Percentiles rank a stretch among this genome's conserved stretches.
Evolutionary conservation across 2,329 filamentous ascomycete genomes (phyloP).

Genomic region (Zalaria obscura): DNA sequence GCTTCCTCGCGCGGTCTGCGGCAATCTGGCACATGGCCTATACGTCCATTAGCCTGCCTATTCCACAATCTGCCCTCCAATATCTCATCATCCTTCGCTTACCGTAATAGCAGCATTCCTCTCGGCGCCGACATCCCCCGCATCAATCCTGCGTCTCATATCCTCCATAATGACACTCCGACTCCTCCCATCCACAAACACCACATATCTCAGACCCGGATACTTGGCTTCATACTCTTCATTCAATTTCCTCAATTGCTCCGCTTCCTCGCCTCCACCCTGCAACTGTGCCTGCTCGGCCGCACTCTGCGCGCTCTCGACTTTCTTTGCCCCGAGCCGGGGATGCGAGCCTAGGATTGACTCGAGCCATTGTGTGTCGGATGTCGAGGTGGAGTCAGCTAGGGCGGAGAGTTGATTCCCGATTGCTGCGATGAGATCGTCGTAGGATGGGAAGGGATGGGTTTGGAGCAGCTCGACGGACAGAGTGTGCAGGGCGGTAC

Average conservation of each 20-base stretch:
- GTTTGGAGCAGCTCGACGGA: conserved; percentile 52
- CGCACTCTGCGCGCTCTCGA: conserved; percentile 69
- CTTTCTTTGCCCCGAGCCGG: conserved; percentile 64
- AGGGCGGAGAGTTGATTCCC: conserved; percentile 48
- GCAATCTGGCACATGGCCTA: conserved; percentile 91
- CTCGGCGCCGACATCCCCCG: conserved; percentile 52
- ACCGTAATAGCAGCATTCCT: conserved; percentile 63
- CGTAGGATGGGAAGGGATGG: conserved; percentile 51
- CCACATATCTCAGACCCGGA: conserved; percentile 74
- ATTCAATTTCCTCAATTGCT: conserved; percentile 51
- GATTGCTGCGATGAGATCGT: conserved; percentile 53
- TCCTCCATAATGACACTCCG: conserved; percentile 65
- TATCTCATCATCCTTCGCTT: conserved; percentile 14
- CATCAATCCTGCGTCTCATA: conserved; percentile 60
- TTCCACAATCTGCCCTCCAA: neutral
- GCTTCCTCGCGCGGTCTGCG: conserved; percentile 58
- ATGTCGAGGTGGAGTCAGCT: conserved; percentile 33
- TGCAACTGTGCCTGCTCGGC: conserved; percentile 70
- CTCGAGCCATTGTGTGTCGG: conserved; percentile 46
- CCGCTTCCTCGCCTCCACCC: conserved; percentile 35
- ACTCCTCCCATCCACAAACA: conserved; percentile 75
- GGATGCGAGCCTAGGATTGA: conserved; percentile 70
- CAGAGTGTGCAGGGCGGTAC: conserved; percentile 56
- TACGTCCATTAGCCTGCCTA: conserved; percentile 8
- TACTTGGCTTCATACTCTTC: conserved; percentile 65